Percentiles rank a stretch among this genome's conserved stretches.
These are phyloP conservation scores for Verticillium isaacii DNA, from an alignment of 2,329 filamentous ascomycete species.

Conservation along the genomic window DNA sequence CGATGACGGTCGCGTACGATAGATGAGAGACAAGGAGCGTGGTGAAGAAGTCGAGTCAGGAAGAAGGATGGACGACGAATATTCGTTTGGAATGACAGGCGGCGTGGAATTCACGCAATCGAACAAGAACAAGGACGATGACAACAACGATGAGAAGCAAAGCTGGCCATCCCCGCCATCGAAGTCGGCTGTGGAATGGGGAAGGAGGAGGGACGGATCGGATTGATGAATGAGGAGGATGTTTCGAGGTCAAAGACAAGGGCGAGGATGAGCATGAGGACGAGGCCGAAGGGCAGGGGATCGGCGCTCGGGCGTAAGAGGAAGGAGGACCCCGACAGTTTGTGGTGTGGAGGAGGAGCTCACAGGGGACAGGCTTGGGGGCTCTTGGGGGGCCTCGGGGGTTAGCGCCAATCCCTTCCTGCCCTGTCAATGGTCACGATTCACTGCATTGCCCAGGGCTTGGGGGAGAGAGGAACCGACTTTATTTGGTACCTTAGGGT, in stretches of 20 bases:
- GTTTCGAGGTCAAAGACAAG: not conserved
- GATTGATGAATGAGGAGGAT: not conserved
- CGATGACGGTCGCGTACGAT: not conserved
- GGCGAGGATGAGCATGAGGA: not conserved
- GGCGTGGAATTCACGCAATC: constrained; percentile 1
- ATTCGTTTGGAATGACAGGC: not conserved
- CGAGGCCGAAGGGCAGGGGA: not conserved
- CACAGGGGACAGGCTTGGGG: not conserved
- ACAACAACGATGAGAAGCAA: not conserved
- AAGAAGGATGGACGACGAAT: not conserved
- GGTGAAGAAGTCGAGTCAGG: not conserved
- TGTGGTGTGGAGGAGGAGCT: not conserved
- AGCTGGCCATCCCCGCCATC: not conserved
- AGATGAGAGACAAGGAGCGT: not conserved
- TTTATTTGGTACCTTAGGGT: no score
- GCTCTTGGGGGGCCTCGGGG: not conserved
- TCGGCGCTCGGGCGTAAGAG: not conserved
- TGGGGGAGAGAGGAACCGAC: not conserved
- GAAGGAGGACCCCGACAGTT: not conserved
- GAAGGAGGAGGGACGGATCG: not conserved
- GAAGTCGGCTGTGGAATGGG: not conserved
- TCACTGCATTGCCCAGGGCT: not conserved
- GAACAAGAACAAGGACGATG: not conserved
- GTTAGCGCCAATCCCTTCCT: not conserved
- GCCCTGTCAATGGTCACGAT: not conserved